Evolutionary conservation across 176 grass and related monocot species (phyloP).

Genomic region (Olyra latifolia): DNA sequence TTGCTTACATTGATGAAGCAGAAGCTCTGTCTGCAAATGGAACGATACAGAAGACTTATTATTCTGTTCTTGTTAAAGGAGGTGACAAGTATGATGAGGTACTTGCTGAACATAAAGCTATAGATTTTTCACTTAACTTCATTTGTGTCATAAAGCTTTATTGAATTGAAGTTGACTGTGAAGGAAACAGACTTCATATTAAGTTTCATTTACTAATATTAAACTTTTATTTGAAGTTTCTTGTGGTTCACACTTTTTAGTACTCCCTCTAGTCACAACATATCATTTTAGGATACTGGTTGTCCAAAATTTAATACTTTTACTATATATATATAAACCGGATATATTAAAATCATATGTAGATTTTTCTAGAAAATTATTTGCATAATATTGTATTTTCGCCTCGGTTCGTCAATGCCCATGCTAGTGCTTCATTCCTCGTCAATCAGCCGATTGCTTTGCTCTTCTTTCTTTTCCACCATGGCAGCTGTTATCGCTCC

Average conservation of each 20-base stretch:
- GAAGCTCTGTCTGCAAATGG: conserved; percentile 43
- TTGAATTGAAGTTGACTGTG: background rate
- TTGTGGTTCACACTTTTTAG: background rate
- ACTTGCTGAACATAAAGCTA: conserved; percentile 7
- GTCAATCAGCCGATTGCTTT: no score
- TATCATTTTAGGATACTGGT: no score
- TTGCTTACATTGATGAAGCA: conserved; percentile 91
- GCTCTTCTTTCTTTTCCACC: no score
- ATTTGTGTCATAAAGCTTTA: conserved; percentile 10
- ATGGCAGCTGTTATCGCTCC: no score
- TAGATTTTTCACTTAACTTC: conserved; percentile 20
- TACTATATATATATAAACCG: no score
- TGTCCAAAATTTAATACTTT: no score
- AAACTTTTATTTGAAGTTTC: background rate
- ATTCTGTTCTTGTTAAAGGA: conserved; percentile 98
- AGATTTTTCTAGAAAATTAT: no score
- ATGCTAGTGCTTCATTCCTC: no score
- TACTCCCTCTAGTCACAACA: background rate
- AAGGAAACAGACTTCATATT: background rate
- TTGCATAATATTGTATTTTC: no score
- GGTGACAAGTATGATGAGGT: conserved; percentile 90
- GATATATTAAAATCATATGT: no score
- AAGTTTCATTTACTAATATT: background rate
- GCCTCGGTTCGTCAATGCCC: no score
- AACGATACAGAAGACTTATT: conserved; percentile 71